Base-by-base conservation (phyloP, 1,284 basidiomycete genomes). In the Apiotrichum sp. region DNA sequence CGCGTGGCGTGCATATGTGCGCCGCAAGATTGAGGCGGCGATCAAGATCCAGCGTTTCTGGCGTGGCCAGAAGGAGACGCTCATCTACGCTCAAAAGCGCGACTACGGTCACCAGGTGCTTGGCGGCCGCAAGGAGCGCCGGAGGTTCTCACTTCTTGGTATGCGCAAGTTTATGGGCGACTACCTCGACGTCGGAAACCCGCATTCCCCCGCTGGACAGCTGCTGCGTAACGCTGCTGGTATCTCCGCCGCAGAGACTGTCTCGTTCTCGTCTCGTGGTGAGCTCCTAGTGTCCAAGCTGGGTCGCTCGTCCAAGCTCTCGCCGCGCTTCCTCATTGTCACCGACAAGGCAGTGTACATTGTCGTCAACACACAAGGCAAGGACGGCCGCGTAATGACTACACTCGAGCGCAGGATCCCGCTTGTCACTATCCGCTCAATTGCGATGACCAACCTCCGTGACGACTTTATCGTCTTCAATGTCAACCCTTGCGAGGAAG, bases 101-200 rank as follows among this genome's bases (percentile, higher is more conserved):
- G 93, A 98, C 65, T 91, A 96, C 64, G 93, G 95, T 0, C 93
- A 98, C 73, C 85, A 95, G 70, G 81, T 98, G 13, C 82, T 98
- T 3, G 93, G 85, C 5, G 85, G 88, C 2, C 82, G 93, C 63
- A 99, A 98, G 78, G 96, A 99, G 78, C 83, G 96, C 44, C 81
- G 96, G 56, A 80, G 95, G 42, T 98, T 90, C 78, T 93, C 89
- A 82, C 78, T 98, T 63, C 81, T 98, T 59, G 90, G 95, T 55
- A 93, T 93, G 79, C 84, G 96, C 52, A 86, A 92, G 59, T 99
- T 96, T 74, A 85, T 89, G 83, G 96, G 96, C 14, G 96, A 99
- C 76, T 99, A 99, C 75, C 83, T 99, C 41, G 89, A 93, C 69
- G 79, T 98, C 39, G 91, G 89, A 50, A 42, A 42, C 32, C 87